Evolutionary conservation across 2,329 filamentous ascomycete species (phyloP).

Genomic region (Capronia coronata): DNA sequence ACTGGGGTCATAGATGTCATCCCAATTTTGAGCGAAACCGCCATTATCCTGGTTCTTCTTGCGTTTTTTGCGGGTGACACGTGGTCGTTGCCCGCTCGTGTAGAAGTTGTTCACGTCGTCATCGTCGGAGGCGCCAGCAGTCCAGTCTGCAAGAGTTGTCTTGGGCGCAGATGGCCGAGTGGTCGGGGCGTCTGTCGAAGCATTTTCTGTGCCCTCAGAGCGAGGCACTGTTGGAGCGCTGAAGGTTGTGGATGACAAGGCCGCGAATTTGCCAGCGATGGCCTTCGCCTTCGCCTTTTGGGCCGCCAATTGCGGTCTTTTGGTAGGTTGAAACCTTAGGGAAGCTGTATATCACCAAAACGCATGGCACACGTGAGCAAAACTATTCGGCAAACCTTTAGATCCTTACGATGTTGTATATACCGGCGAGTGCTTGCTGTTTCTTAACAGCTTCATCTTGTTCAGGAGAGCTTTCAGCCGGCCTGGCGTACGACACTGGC

Average conservation of each 20-base stretch:
- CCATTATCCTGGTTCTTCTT: constrained; percentile 61
- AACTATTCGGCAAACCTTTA: constrained; percentile 32
- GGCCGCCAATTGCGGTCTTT: constrained; percentile 61
- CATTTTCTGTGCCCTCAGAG: constrained; percentile 15
- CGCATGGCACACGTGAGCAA: constrained; percentile 43
- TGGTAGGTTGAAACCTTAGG: constrained; percentile 80
- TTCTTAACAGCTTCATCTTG: constrained; percentile 56
- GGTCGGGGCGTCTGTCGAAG: constrained; percentile 9
- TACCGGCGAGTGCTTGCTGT: constrained; percentile 58
- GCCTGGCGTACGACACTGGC: constrained; percentile 64
- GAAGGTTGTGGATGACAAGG: constrained; percentile 27
- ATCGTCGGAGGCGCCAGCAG: constrained; percentile 62
- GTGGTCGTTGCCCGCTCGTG: constrained; percentile 59
- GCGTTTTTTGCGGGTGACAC: constrained; percentile 65
- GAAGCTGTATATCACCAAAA: constrained; percentile 46
- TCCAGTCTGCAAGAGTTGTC: constrained; percentile 74
- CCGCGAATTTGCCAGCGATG: constrained; percentile 47
- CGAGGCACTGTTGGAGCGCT: constrained; percentile 30
- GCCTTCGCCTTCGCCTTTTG: constrained; percentile 59
- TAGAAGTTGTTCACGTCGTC: constrained; percentile 67
- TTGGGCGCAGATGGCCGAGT: constrained; percentile 45
- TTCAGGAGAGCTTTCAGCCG: constrained; percentile 43
- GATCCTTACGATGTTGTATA: constrained; percentile 36
- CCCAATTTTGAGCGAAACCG: constrained; percentile 64
- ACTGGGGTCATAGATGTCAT: constrained; percentile 81